A percentile compares a stretch with the other conserved stretches of the same genome.
These are phyloP conservation scores for Chytriomyces sp. DNA, from an alignment of 192 early-diverging fungal genomes.

Conservation along the genomic window DNA sequence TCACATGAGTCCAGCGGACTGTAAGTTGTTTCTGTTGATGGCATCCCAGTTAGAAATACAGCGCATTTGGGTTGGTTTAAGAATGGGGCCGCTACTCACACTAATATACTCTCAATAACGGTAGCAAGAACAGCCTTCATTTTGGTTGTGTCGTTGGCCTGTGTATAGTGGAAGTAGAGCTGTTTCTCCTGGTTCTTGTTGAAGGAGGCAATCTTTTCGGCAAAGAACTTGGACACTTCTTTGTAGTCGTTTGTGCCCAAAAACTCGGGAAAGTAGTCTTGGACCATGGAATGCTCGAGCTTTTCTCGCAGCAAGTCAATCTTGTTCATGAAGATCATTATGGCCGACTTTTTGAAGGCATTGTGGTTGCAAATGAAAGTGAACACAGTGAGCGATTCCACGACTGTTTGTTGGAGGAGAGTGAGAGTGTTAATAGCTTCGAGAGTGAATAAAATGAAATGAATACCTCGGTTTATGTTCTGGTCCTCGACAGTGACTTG, in stretches of 20 bases:
- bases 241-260: conserved; percentile 53
- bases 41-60: not conserved
- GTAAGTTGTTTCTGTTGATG: conserved; percentile 14
- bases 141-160: conserved; percentile 64
- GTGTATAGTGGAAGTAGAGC: conserved; percentile 65
- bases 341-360: conserved; percentile 90
- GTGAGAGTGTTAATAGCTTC: conserved; percentile 20
- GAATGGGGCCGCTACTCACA: conserved; percentile 13
- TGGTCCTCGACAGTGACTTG: conserved; percentile 86
- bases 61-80: no score
- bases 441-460: conserved; percentile 9
- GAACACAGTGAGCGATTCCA: conserved; percentile 87
- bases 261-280: conserved; percentile 86
- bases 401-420: conserved; percentile 54
- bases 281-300: conserved; percentile 74
- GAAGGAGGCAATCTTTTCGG: conserved; percentile 47
- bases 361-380: conserved; percentile 90
- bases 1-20: conserved; percentile 22
- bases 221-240: conserved; percentile 49
- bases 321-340: conserved; percentile 95
- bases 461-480: conserved; percentile 9
- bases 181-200: conserved; percentile 54
- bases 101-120: conserved; percentile 44
- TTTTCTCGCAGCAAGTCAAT: conserved; percentile 87
- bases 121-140: conserved; percentile 64